Conservation (phyloP, 2,329 filamentous ascomycete species). For the Amylocarpus encephaloides region DNA sequence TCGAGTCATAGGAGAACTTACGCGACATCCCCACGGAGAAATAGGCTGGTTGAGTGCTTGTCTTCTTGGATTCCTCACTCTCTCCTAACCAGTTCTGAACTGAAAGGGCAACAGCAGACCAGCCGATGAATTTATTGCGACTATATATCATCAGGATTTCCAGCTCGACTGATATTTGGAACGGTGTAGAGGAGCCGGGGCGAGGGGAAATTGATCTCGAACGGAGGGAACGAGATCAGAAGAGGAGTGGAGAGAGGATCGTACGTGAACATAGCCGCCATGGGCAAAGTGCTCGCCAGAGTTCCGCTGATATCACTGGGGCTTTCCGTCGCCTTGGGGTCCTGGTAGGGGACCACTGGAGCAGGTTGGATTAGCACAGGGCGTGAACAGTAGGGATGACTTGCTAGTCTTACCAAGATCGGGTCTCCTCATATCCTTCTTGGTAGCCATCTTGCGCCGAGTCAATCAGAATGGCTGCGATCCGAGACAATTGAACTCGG, state of each 20-base stretch:
- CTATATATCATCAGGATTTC: neutral
- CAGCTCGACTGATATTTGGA: neutral
- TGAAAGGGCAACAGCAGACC: constrained; percentile 66
- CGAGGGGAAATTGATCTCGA: neutral
- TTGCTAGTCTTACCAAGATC: constrained; percentile 59
- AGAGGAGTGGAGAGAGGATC: neutral
- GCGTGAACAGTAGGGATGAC: constrained; percentile 11
- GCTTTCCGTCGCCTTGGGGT: constrained; percentile 59
- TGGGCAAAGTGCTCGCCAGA: constrained; percentile 73
- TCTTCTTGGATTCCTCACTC: constrained; percentile 60
- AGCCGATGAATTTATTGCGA: constrained; percentile 73
- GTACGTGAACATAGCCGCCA: constrained; percentile 88
- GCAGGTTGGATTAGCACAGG: neutral
- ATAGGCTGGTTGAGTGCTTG: constrained; percentile 60
- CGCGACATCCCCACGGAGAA: constrained; percentile 75
- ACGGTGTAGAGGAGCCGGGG: no score
- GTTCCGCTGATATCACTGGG: constrained; percentile 66
- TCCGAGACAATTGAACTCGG: neutral
- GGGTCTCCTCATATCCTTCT: constrained; percentile 68
- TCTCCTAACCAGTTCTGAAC: constrained; percentile 73
- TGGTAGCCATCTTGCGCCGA: constrained; percentile 49
- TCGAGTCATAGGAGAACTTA: constrained; percentile 44
- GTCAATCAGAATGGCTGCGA: neutral
- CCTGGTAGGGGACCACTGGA: constrained; percentile 81
- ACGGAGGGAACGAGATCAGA: neutral